Conservation (phyloP, 495 filamentous ascomycete species). For the Haplographium delicatum region DNA sequence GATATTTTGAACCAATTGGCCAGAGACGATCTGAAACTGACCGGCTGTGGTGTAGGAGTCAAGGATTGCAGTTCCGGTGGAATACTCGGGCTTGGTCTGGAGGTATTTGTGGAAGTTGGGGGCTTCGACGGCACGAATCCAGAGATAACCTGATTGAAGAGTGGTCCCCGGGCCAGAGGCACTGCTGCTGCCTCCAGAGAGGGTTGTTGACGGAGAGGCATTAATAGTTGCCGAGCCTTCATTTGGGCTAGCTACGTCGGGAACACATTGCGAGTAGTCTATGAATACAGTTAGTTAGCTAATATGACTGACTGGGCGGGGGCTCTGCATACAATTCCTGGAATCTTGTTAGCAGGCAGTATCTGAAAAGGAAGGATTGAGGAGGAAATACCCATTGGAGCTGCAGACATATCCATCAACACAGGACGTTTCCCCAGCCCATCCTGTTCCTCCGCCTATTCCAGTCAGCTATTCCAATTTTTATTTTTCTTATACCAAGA, state of each 20-base stretch:
- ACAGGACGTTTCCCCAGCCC: constrained; percentile 22
- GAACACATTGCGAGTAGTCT: constrained; percentile 35
- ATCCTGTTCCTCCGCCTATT: constrained; percentile 20
- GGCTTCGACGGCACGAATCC: constrained; percentile 53
- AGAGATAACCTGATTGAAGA: constrained; percentile 48
- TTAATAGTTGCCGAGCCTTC: constrained; percentile 4
- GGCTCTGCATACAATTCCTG: constrained; percentile 14
- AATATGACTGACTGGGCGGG: neutral
- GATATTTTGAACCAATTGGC: constrained; percentile 49
- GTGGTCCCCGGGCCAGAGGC: constrained; percentile 34
- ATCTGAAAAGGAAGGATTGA: neutral
- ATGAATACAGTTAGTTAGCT: neutral
- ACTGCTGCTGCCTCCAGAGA: constrained; percentile 10
- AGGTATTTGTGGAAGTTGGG: constrained; percentile 63
- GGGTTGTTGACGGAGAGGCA: constrained; percentile 14
- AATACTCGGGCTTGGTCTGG: constrained; percentile 47
- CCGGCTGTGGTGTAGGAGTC: constrained; percentile 50
- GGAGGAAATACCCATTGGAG: constrained; percentile 7
- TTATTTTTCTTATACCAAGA: neutral
- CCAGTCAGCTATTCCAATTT: neutral
- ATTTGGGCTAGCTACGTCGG: constrained; percentile 10
- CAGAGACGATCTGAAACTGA: constrained; percentile 52
- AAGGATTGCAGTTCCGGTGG: constrained; percentile 44
- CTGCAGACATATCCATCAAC: constrained; percentile 20
- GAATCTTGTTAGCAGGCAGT: neutral